Evolutionary conservation across 805 yeast species (phyloP).

Genomic region (Pichia heedii): DNA sequence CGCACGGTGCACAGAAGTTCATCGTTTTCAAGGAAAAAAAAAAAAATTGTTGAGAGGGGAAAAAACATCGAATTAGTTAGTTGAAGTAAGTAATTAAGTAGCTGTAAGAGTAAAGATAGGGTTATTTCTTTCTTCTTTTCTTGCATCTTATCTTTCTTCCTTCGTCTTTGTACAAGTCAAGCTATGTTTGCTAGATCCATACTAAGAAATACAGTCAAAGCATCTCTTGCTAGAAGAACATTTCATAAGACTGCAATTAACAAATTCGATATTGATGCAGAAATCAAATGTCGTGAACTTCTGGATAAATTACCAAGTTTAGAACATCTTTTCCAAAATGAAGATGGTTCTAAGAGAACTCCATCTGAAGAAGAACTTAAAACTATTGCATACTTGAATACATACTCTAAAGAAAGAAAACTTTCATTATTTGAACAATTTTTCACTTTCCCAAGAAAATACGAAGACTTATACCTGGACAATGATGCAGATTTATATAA

Average conservation of each 20-base stretch:
- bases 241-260: conserved; percentile 8
- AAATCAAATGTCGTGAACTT: conserved; percentile 51
- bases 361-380: conserved; percentile 66
- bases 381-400: conserved; percentile 61
- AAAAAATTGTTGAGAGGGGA: too few species aligned
- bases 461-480: conserved; percentile 43
- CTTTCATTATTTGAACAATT: conserved; percentile 37
- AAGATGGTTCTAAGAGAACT: conserved; percentile 65
- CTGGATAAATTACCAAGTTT: conserved; percentile 58
- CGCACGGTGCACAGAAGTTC: too few species aligned
- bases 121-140: too few species aligned
- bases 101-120: too few species aligned
- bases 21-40: too few species aligned
- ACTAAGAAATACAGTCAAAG: conserved; percentile 3
- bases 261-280: conserved; percentile 24
- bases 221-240: conserved; percentile 2
- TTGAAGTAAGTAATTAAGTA: too few species aligned
- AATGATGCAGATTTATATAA: conserved; percentile 54
- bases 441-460: conserved; percentile 41
- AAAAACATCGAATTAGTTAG: too few species aligned
- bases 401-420: conserved; percentile 47
- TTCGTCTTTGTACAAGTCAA: not conserved
- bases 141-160: too few species aligned
- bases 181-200: conserved; percentile 8
- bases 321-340: conserved; percentile 58